Evolutionary conservation across 257 asterid genomes (phyloP).

Genomic region (Nicotiana noctiflora): DNA sequence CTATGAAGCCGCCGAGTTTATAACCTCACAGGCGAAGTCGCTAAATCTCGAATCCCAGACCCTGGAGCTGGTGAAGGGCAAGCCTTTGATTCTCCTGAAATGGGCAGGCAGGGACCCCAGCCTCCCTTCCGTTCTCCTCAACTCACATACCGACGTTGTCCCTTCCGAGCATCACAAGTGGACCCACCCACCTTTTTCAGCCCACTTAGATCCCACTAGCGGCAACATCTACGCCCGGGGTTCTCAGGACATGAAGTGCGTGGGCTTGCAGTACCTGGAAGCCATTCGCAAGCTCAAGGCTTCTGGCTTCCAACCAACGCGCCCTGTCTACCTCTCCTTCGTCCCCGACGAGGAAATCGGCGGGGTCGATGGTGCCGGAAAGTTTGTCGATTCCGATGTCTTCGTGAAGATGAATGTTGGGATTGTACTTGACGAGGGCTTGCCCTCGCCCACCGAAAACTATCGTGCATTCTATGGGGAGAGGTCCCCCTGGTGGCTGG

Average conservation of each 20-base stretch:
- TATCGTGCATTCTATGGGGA: slow-evolving; percentile 79
- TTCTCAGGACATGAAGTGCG: slow-evolving; percentile 97
- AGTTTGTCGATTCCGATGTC: no score
- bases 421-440: no score
- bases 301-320: no score
- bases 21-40: slow-evolving; percentile 58
- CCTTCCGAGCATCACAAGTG: slow-evolving; percentile 82
- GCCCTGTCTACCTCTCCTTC: no score
- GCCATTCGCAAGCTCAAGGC: slow-evolving; percentile 32
- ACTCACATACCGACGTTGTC: slow-evolving; percentile 95
- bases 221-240: slow-evolving; percentile 89
- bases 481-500: slow-evolving; percentile 84
- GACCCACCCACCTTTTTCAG: slow-evolving; percentile 75
- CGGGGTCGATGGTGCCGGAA: no score
- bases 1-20: slow-evolving; percentile 57
- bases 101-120: slow-evolving; percentile 67
- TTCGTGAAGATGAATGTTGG: no score
- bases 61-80: slow-evolving; percentile 56
- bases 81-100: slow-evolving; percentile 68
- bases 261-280: slow-evolving; percentile 80
- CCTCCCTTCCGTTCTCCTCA: slow-evolving; percentile 80
- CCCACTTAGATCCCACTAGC: slow-evolving; percentile 53
- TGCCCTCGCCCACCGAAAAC: slow-evolving; percentile 15
- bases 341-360: no score
- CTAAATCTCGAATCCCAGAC: slow-evolving; percentile 49